Evolutionary conservation across 2,329 filamentous ascomycete genomes (phyloP), one percentile per base, ranked within the genome.

Genomic region (Stylonectria norvegica): DNA sequence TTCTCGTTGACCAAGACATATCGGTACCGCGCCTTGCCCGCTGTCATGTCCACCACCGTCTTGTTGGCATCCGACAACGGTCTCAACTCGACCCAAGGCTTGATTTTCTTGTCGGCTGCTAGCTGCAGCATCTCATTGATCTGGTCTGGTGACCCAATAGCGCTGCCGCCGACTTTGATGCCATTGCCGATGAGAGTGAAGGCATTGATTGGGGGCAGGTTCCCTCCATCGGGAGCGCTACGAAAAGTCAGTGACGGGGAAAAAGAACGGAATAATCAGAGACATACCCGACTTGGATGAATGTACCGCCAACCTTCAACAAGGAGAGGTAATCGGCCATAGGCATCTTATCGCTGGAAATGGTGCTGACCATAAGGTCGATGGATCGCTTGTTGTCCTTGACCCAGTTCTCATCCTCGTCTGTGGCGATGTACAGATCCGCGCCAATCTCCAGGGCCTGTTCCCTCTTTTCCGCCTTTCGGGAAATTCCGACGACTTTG

Each of bases 121-220:
- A 83, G 69, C 43, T 72, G 49, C 36, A 83, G 57, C 79, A 83
- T 82, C 53, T 78, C 73, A 36, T 70, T 65, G 31, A 82, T 81
- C 48, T 82, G 72, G 15, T 58, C 56, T 0, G 77, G 77, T 16
- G 67, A 67, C 0, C 76, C 75, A 47, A 79, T 63, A 30, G 59
- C 34, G 34, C 60, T 63, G 17, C 75, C 76, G 0, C 69, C 70
- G 15, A 80, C 59, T 50, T 69, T 72, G 40, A 55, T 43, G 14
- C 40, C 42, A 14, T 48, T 52, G 20, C 17, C 23, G 36, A 57
- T 43, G 10, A 57, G 48, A 18, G 40, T 40, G 34, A 57, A 57
- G 20, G 52, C 54, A 32, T 43, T 57, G 37, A 57, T 38, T 14
- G 52, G 48, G 17, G 54, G 54, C 0, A 57, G 40, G 16, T 50